Percentiles rank a stretch among this genome's conserved stretches.
phyloP scores from a whole-genome alignment of 768 basidiomycete genomes.

The Cystobasidium ongulense region DNA sequence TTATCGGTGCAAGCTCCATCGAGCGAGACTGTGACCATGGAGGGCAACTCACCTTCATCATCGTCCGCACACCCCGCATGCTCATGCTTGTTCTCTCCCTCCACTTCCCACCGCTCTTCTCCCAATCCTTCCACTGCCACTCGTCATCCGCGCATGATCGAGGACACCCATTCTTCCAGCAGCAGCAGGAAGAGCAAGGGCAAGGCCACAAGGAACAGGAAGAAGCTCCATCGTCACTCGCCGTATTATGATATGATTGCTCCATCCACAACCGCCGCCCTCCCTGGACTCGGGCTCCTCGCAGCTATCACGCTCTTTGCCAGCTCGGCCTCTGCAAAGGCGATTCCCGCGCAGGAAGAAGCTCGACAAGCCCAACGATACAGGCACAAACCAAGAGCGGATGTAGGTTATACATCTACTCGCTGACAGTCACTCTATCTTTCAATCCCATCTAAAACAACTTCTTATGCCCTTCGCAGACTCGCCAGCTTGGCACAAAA shows the following conservation, averaged over 20 bases:
- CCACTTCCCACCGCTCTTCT: not conserved
- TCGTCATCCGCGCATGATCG: not conserved
- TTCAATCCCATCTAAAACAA: not conserved
- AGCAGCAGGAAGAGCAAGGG: not conserved
- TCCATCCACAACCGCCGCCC: not conserved
- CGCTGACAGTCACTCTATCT: not conserved
- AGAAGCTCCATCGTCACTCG: not conserved
- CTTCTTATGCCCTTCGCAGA: not conserved
- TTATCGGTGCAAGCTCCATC: not conserved
- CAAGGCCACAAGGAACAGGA: not conserved
- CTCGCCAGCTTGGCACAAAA: not conserved
- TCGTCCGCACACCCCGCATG: not conserved
- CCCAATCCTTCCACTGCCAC: not conserved
- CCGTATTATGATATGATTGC: not conserved
- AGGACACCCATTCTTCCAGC: not conserved
- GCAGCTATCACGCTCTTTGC: not conserved
- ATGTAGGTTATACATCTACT: not conserved
- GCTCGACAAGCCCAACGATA: not conserved
- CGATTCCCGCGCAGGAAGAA: not conserved
- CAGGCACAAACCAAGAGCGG: not conserved
- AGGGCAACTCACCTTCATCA: not conserved
- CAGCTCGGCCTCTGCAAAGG: not conserved
- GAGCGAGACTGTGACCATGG: no score
- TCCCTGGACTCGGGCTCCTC: not conserved
- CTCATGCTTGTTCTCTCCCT: not conserved